A percentile compares a stretch with the other conserved stretches of the same genome.
phyloP scores from a whole-genome alignment of 2,329 filamentous ascomycete genomes.

The Aspergillus unguis region DNA sequence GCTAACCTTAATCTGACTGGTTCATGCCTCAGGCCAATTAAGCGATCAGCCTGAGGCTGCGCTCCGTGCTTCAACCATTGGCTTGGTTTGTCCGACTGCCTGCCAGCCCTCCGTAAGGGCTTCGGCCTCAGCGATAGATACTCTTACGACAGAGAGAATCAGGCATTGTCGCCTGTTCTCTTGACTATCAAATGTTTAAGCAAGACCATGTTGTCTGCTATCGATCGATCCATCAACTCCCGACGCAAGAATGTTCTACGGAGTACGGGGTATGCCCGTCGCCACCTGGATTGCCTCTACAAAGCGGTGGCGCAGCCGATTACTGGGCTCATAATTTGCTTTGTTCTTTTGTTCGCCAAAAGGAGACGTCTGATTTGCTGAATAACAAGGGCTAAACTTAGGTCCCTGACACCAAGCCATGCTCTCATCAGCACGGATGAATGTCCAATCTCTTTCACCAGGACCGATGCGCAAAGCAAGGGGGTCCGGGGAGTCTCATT shows the following conservation, averaged over 20 bases:
- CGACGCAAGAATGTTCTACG: neutral
- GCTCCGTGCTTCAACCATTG: neutral
- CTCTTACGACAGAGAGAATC: too few species aligned
- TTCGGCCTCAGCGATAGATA: too few species aligned
- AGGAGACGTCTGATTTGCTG: neutral
- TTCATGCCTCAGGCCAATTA: conserved; percentile 1
- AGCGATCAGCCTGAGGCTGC: neutral
- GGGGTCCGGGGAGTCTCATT: neutral
- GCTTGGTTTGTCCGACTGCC: neutral
- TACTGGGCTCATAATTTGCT: neutral
- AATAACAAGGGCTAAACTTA: neutral
- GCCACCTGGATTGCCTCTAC: conserved; percentile 17
- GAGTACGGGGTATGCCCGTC: conserved; percentile 18
- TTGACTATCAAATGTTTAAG: too few species aligned
- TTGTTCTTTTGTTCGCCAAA: conserved; percentile 3
- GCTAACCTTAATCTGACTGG: conserved; percentile 16
- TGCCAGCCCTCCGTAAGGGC: too few species aligned
- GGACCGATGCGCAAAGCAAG: neutral
- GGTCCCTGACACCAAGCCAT: neutral
- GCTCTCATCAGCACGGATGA: neutral
- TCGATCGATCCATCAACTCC: too few species aligned
- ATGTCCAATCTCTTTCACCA: neutral
- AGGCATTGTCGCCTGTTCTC: too few species aligned
- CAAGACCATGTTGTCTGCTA: too few species aligned
- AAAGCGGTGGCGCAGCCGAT: conserved; percentile 19